Evolutionary conservation across 306 rosid genomes (phyloP).

Genomic region (Sicyos baderoa): DNA sequence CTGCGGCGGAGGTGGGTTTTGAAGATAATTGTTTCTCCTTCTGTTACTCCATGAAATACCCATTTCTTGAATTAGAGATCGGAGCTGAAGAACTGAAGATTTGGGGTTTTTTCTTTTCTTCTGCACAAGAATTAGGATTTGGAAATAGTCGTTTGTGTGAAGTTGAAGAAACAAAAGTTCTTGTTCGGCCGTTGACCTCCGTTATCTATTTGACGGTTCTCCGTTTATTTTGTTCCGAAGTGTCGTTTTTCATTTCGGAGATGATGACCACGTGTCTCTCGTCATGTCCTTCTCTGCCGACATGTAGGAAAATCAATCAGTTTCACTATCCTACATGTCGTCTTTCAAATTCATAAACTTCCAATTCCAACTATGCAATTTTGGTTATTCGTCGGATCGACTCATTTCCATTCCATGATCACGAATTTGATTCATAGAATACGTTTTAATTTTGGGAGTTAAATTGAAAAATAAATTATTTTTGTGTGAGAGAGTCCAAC

Average conservation of each 20-base stretch:
- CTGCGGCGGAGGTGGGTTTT: conserved; percentile 30
- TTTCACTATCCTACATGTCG: background rate
- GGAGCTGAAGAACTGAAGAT: conserved; percentile 3
- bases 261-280: background rate
- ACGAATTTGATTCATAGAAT: too few relatives aligned
- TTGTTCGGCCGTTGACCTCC: conserved; percentile 10
- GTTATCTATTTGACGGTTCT: conserved; percentile 9
- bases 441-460: too few relatives aligned
- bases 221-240: background rate
- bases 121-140: background rate
- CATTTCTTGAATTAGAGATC: conserved; percentile 30
- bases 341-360: background rate
- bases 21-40: conserved; percentile 44
- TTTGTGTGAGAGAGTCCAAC: too few relatives aligned
- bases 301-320: too few relatives aligned
- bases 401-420: too few relatives aligned
- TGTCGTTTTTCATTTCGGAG: background rate
- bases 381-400: too few relatives aligned
- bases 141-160: background rate
- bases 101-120: background rate
- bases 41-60: conserved; percentile 63
- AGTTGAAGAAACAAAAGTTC: conserved; percentile 10
- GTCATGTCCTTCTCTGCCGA: too few relatives aligned
- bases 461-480: too few relatives aligned
- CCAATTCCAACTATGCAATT: background rate